phyloP scores from a whole-genome alignment of 371 early-diverging fungal species.

The Zychaea mexicana region DNA sequence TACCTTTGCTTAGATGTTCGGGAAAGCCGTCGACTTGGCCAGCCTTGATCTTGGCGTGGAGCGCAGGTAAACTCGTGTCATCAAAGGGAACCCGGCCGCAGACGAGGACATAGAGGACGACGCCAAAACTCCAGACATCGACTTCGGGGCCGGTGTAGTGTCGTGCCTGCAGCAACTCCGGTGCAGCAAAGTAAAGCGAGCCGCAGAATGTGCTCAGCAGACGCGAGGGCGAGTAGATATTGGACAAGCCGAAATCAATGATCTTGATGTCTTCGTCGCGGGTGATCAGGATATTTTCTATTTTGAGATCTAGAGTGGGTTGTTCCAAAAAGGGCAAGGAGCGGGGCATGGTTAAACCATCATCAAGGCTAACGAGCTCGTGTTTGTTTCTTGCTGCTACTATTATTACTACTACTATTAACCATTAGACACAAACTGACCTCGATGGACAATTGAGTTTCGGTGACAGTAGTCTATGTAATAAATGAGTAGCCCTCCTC shows the following conservation, averaged over 20 bases:
- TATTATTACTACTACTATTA: too few species aligned
- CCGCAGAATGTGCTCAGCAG: slow-evolving; percentile 83
- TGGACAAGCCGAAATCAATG: slow-evolving; percentile 91
- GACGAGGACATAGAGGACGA: slow-evolving; percentile 84
- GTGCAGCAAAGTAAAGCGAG: slow-evolving; percentile 81
- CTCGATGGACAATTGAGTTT: slow-evolving; percentile 74
- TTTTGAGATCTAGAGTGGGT: slow-evolving; percentile 95
- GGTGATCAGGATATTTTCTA: slow-evolving; percentile 87
- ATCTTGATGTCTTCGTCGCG: slow-evolving; percentile 60
- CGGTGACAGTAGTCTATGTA: slow-evolving; percentile 58
- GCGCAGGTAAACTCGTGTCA: slow-evolving; percentile 62
- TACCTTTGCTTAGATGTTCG: slow-evolving; percentile 46
- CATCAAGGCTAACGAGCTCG: slow-evolving; percentile 13
- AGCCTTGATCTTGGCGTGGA: slow-evolving; percentile 69
- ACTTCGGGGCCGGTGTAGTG: slow-evolving; percentile 89
- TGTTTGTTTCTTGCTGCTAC: slow-evolving; percentile 2
- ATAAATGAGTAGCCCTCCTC: neutral
- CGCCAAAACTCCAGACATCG: slow-evolving; percentile 93
- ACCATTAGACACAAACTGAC: too few species aligned
- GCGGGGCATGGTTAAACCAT: slow-evolving; percentile 35
- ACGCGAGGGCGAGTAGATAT: slow-evolving; percentile 69
- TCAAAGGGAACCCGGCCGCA: slow-evolving; percentile 89
- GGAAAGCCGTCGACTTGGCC: slow-evolving; percentile 51
- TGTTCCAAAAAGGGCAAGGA: slow-evolving; percentile 66
- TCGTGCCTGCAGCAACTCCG: slow-evolving; percentile 84